Evolutionary conservation across 768 basidiomycete species (phyloP).

Genomic region (Mycena pura): DNA sequence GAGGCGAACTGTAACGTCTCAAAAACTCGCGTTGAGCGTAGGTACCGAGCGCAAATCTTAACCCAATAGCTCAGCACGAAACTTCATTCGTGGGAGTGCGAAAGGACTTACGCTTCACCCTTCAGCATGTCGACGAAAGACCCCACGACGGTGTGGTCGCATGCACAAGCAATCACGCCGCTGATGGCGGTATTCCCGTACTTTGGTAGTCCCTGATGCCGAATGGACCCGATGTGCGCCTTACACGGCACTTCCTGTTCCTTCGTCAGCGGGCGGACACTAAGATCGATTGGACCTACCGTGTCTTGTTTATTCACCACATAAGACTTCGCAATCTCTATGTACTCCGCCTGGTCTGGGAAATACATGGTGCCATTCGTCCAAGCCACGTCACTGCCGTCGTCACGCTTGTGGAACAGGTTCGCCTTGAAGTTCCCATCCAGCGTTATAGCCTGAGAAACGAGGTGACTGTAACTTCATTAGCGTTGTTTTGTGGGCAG

Average conservation of each 20-base stretch:
- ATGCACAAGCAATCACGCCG: background rate
- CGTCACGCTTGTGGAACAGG: background rate
- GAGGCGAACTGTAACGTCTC: background rate
- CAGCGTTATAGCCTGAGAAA: background rate
- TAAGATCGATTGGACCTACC: background rate
- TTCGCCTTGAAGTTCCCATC: no score
- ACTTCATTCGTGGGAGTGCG: background rate
- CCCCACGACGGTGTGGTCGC: no score
- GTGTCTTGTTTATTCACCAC: background rate
- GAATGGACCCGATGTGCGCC: background rate
- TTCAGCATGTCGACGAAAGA: constrained; percentile 5
- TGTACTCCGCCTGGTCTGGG: background rate
- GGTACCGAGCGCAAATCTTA: no score
- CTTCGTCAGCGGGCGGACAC: background rate
- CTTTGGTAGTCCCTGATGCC: background rate
- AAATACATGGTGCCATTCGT: background rate
- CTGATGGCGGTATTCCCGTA: constrained; percentile 7
- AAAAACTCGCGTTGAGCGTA: no score
- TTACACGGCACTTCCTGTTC: background rate
- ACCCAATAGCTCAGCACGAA: background rate
- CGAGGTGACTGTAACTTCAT: background rate
- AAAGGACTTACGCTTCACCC: constrained; percentile 1
- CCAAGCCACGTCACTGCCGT: background rate
- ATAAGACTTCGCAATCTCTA: background rate
- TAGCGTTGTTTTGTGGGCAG: background rate